These are phyloP conservation scores for Quillaja saponaria DNA, from an alignment of 306 rosid species.

Conservation along the genomic window DNA sequence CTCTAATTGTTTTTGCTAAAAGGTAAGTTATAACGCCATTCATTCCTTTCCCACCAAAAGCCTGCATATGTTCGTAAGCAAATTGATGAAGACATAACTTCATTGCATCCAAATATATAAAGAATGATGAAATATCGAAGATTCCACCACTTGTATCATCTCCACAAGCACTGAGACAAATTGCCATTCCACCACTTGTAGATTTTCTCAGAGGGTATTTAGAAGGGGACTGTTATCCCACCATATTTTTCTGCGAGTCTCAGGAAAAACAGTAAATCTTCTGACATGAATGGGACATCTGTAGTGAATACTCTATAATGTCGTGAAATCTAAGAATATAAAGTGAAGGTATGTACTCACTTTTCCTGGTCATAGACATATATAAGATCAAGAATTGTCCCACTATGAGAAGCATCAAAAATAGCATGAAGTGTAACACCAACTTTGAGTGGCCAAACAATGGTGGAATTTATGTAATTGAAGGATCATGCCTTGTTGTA, in stretches of 20 bases:
- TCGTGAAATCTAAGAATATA: background rate
- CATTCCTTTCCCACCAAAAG: conserved; percentile 50
- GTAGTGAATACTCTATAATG: background rate
- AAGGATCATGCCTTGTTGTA: conserved; percentile 58
- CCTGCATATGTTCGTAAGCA: conserved; percentile 42
- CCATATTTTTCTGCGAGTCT: conserved; percentile 47
- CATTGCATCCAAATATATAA: conserved; percentile 11
- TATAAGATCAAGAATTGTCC: conserved; percentile 75
- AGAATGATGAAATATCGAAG: background rate
- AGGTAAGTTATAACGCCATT: conserved; percentile 76
- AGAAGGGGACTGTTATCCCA: conserved; percentile 54
- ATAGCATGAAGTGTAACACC: conserved; percentile 77
- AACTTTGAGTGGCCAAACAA: conserved; percentile 68
- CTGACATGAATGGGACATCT: background rate
- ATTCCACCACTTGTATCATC: conserved; percentile 59
- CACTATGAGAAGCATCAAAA: conserved; percentile 85
- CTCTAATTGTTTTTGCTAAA: conserved; percentile 37
- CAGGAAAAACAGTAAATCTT: background rate
- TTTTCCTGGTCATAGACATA: conserved; percentile 38
- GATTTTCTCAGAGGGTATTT: conserved; percentile 42
- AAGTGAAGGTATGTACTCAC: conserved; percentile 29
- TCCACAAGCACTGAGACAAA: conserved; percentile 68
- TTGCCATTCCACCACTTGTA: conserved; percentile 68
- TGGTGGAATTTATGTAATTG: conserved; percentile 55
- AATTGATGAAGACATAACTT: conserved; percentile 9